Percentiles rank a stretch among this genome's conserved stretches.
Evolutionary conservation across 2,329 filamentous ascomycete species (phyloP).

Genomic region (Exophiala bonariae): DNA sequence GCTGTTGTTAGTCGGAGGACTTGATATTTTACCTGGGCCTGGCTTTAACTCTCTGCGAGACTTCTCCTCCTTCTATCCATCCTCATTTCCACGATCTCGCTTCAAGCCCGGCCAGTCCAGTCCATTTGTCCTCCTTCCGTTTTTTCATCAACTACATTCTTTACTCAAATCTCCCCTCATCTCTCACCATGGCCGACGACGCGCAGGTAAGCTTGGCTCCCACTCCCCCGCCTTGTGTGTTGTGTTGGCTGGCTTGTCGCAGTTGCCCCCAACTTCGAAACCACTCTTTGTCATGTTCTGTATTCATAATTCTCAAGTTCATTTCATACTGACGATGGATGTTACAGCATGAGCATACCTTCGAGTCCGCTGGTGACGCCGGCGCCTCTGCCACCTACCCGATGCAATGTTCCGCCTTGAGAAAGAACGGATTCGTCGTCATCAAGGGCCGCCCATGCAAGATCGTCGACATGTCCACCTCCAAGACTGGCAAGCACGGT

Average conservation of each 20-base stretch:
- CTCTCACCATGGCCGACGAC: conserved; percentile 65
- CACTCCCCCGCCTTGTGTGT: conserved; percentile 25
- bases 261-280: no score
- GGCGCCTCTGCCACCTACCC: conserved; percentile 93
- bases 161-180: conserved; percentile 7
- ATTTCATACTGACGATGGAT: conserved; percentile 8
- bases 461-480: conserved; percentile 99
- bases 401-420: conserved; percentile 99
- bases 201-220: conserved; percentile 56
- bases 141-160: conserved; percentile 24
- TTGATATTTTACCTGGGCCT: conserved; percentile 22
- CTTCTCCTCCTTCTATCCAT: conserved; percentile 13
- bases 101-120: conserved; percentile 16
- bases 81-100: conserved; percentile 25
- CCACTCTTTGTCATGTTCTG: conserved; percentile 22
- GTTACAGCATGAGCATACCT: conserved; percentile 69
- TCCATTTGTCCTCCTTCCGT: conserved; percentile 22
- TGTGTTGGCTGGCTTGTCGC: conserved; percentile 27
- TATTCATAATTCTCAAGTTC: conserved; percentile 20
- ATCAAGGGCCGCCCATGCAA: conserved; percentile 99
- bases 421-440: conserved; percentile 98
- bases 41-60: conserved; percentile 6
- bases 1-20: no score
- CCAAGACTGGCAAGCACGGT: conserved; percentile 99
- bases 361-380: conserved; percentile 93